phyloP scores from a whole-genome alignment of 139 green algal genomes.

The Picochlorum sp. region DNA sequence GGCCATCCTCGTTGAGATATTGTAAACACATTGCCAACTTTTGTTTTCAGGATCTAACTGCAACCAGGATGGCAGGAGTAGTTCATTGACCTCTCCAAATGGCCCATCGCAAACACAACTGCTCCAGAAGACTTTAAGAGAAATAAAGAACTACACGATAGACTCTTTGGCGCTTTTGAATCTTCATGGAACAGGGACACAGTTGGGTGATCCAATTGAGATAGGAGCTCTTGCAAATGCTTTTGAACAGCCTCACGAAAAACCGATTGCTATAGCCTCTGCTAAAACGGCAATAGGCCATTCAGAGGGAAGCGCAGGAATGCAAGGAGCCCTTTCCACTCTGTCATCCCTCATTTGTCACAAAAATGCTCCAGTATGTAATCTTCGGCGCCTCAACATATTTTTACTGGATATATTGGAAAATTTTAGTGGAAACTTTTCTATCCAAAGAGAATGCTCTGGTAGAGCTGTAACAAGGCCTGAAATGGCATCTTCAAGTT shows the following conservation, averaged over 20 bases:
- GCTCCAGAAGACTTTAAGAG: conserved; percentile 17
- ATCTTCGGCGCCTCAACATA: conserved; percentile 54
- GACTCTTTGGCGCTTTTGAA: conserved; percentile 8
- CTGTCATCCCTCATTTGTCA: conserved; percentile 2
- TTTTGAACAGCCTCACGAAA: neutral
- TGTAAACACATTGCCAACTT: too few relatives aligned
- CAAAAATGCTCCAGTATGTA: conserved; percentile 24
- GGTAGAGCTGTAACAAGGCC: neutral
- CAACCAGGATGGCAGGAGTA: conserved; percentile 46
- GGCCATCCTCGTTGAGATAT: too few relatives aligned
- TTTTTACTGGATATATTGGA: conserved; percentile 13
- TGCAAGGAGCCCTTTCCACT: conserved; percentile 43
- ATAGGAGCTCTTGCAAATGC: conserved; percentile 21
- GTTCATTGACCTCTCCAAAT: conserved; percentile 41
- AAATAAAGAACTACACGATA: neutral
- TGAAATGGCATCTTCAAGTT: neutral
- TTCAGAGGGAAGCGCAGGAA: conserved; percentile 55
- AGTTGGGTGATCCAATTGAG: conserved; percentile 57
- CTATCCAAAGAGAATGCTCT: neutral
- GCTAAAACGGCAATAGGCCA: conserved; percentile 62
- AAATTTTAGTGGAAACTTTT: neutral
- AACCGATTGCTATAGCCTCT: conserved; percentile 29
- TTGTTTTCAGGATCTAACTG: conserved; percentile 14
- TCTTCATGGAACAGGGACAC: conserved; percentile 55
- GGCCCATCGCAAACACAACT: conserved; percentile 38